These are phyloP conservation scores for Glycine soja DNA, from an alignment of 306 rosid species.

Conservation along the genomic window DNA sequence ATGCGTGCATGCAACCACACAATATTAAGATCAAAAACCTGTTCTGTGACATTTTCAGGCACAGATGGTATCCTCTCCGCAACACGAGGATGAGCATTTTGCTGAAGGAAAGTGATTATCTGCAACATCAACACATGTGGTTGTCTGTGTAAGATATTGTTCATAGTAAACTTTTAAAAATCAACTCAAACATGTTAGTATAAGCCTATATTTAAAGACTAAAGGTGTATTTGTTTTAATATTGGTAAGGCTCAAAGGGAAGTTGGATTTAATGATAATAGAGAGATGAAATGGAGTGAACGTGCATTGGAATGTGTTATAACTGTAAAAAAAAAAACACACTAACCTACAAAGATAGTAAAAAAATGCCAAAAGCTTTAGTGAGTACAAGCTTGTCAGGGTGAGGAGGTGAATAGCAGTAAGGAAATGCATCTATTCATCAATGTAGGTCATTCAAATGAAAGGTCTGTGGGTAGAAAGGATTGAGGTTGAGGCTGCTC, in stretches of 20 bases:
- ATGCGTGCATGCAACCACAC: no score
- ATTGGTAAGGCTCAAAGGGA: no score
- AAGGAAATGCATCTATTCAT: conserved; percentile 6
- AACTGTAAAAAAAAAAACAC: no score
- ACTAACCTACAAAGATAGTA: neutral
- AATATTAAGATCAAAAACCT: conserved; percentile 58
- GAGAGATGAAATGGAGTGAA: no score
- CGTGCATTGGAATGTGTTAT: no score
- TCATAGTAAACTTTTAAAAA: conserved; percentile 27
- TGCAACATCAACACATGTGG: conserved; percentile 46
- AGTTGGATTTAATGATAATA: no score
- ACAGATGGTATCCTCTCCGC: conserved; percentile 81
- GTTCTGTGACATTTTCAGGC: conserved; percentile 97
- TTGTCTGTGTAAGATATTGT: conserved; percentile 22
- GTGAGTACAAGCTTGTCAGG: conserved; percentile 14
- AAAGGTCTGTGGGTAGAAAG: neutral
- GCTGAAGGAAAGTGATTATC: conserved; percentile 89
- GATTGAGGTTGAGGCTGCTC: conserved; percentile 4
- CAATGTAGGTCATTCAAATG: conserved; percentile 19
- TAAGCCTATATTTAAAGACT: conserved; percentile 21
- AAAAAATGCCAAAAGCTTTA: conserved; percentile 27
- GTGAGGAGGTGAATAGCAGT: neutral
- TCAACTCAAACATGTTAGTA: conserved; percentile 2
- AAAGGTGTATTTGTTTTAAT: no score
- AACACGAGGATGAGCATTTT: conserved; percentile 95